phyloP scores from a whole-genome alignment of 148 eudicot species.

The Cornus kousa region DNA sequence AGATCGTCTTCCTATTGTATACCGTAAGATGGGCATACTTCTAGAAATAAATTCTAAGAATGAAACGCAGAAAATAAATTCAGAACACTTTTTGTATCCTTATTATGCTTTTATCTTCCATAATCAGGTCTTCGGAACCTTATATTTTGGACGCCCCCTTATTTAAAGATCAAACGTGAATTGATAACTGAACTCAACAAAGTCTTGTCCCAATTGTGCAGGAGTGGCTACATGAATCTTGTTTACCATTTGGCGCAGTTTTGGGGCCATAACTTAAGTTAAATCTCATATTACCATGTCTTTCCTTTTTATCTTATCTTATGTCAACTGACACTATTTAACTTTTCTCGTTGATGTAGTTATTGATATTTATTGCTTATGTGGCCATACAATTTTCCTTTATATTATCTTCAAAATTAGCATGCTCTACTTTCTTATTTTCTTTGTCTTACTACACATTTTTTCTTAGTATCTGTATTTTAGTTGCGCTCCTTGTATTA shows the following conservation, averaged over 20 bases:
- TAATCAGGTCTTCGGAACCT: neutral
- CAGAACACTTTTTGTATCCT: neutral
- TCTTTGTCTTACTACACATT: no score
- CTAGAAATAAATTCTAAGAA: neutral
- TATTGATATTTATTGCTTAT: no score
- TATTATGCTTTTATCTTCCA: neutral
- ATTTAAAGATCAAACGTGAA: neutral
- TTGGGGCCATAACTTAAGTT: neutral
- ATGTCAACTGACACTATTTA: no score
- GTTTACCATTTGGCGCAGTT: neutral
- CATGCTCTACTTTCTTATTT: no score
- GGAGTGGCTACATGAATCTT: neutral
- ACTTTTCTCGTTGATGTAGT: no score
- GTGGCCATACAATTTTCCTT: no score
- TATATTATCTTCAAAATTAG: no score
- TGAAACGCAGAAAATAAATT: neutral
- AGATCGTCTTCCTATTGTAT: neutral
- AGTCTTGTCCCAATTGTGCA: neutral
- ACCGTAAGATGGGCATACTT: neutral
- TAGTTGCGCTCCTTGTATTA: no score
- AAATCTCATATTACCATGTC: no score
- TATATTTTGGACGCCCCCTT: neutral
- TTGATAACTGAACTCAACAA: neutral
- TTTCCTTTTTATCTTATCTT: no score
- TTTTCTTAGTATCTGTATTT: no score